A percentile compares a stretch with the other conserved stretches of the same genome.
Evolutionary conservation across 192 early-diverging fungal genomes (phyloP).

Genomic region (Backusella luteola): DNA sequence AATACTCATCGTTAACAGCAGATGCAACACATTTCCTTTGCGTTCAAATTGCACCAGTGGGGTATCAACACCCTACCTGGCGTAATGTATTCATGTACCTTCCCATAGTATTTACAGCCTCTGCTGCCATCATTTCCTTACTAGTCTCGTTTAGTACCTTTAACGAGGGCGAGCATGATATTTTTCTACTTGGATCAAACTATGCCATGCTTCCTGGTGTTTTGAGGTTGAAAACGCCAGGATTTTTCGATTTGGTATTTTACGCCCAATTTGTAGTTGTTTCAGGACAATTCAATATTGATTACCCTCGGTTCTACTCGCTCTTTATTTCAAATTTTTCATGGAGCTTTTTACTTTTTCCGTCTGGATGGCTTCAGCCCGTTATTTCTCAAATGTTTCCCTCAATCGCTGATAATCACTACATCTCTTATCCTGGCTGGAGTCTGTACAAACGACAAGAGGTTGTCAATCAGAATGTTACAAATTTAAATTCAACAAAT

Average conservation of each 20-base stretch:
- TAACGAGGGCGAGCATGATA: conserved; percentile 15
- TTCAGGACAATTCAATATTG: conserved; percentile 43
- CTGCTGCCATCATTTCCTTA: conserved; percentile 25
- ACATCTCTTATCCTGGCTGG: neutral
- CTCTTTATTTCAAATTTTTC: conserved; percentile 48
- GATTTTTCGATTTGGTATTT: conserved; percentile 50
- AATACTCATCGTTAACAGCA: conserved; percentile 4
- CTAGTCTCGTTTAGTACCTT: conserved; percentile 15
- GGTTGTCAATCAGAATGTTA: neutral
- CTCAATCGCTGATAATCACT: neutral
- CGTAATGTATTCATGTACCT: conserved; percentile 23
- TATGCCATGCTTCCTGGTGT: conserved; percentile 31
- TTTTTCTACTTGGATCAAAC: conserved; percentile 29
- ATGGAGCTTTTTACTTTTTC: conserved; percentile 37
- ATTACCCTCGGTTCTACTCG: conserved; percentile 47
- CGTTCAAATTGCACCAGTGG: conserved; percentile 26
- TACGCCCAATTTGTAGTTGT: conserved; percentile 51
- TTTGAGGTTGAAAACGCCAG: conserved; percentile 46
- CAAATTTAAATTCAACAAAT: neutral
- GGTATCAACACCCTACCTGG: conserved; percentile 34
- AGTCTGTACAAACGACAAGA: conserved; percentile 8
- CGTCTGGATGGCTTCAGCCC: neutral
- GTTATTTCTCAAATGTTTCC: neutral
- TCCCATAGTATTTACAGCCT: conserved; percentile 19
- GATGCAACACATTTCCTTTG: conserved; percentile 12